These are phyloP conservation scores for Myriosclerotinia curreyana DNA, from an alignment of 2,329 filamentous ascomycete species.

Conservation along the genomic window DNA sequence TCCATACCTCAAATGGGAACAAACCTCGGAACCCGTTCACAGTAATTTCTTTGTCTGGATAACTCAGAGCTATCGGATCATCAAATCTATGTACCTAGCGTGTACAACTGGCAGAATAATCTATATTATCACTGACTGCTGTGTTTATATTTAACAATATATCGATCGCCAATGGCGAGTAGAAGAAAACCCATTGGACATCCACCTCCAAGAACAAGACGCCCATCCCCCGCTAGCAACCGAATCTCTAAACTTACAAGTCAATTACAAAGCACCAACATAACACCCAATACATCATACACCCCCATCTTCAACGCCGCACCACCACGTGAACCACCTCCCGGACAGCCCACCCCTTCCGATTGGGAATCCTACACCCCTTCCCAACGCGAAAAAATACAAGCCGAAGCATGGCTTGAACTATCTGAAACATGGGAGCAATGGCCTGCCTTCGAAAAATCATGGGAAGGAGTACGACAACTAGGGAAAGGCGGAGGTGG, in stretches of 20 bases:
- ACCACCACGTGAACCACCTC: neutral
- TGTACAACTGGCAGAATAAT: no score
- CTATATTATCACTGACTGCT: neutral
- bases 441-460: neutral
- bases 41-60: neutral
- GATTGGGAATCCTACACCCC: neutral
- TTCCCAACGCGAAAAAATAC: neutral
- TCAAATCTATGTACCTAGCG: no score
- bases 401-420: neutral
- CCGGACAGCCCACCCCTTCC: neutral
- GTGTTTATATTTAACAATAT: neutral
- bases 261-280: neutral
- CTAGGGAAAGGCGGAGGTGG: neutral
- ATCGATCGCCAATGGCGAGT: neutral
- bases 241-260: neutral
- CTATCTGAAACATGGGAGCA: neutral
- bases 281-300: neutral
- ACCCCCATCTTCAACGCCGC: neutral
- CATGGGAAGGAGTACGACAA: conserved; percentile 6
- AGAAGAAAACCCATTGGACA: neutral
- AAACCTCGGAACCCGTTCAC: neutral
- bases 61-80: neutral
- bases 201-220: neutral
- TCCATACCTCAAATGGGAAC: neutral
- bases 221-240: neutral